Base-by-base conservation (phyloP, 495 filamentous ascomycete genomes). In the Aspergillus bridgeri region DNA sequence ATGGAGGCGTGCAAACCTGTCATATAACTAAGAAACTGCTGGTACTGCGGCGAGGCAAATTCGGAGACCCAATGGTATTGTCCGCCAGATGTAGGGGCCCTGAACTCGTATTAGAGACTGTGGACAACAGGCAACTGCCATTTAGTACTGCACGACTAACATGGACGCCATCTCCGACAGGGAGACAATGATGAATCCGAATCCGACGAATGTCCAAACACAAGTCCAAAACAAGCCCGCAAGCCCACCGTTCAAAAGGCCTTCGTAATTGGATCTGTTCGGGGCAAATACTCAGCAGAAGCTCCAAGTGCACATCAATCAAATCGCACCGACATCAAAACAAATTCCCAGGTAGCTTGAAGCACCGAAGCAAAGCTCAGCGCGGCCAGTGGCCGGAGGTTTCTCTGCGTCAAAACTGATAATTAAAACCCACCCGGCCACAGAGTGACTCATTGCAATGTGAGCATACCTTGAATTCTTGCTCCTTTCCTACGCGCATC, bases 261-360 rank as follows among this genome's bases (percentile, higher is more conserved):
- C 63, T 23, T 61, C 46, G 15, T 45, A 53, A 25, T 64, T 57
- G 0, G 57, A 57, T 13, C 61, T 61, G 25, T 49, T n/a, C 47
- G 25, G 4, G 15, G 3, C 13, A 2, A 48, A 24, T 7, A 15
- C 9, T 25, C 4, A 27, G 19, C 15, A 15, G 23, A 25, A 23
- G 13, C 7, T 22, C 9, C 50, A n/a, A n/a, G n/a, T n/a, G 50
- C 27, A 23, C 1, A 20, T 48, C 19, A 27, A 11, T 6, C 8
- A 13, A 18, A 25, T 24, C 22, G 4, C 38, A 48, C 53, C 18
- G 22, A 63, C 62, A 75, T 67, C 24, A 76, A 51, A 44, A 76
- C 69, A 15, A 70, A 75, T 52, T 81, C 78, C 78, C 78, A 81
- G 17, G 75, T 77, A 5, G 74, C 71, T 66, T 79, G 76, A 24